Percentiles rank a stretch among this genome's conserved stretches.
Conservation (phyloP, 2,329 filamentous ascomycete species). For the Arthroderma sp. region DNA sequence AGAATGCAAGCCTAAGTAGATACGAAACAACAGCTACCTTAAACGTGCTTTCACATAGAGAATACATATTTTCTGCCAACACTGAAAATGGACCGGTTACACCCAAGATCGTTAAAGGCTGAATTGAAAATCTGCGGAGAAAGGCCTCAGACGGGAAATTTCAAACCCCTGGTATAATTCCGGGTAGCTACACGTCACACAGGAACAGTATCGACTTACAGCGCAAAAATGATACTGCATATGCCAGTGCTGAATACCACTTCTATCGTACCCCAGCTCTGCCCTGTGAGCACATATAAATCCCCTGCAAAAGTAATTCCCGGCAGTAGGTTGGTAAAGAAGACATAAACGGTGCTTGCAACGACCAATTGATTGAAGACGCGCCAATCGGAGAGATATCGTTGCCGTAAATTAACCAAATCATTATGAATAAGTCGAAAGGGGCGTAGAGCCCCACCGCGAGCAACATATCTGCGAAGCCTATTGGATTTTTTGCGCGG, state of each 20-base stretch:
- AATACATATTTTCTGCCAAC: conserved; percentile 38
- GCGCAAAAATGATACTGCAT: conserved; percentile 49
- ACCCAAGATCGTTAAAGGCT: conserved; percentile 52
- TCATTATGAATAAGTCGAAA: conserved; percentile 43
- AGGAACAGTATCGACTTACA: conserved; percentile 29
- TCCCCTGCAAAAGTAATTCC: conserved; percentile 57
- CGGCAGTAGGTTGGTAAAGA: conserved; percentile 54
- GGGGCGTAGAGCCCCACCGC: conserved; percentile 35
- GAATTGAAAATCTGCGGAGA: conserved; percentile 32
- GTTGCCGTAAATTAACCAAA: conserved; percentile 31
- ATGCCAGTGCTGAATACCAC: conserved; percentile 54
- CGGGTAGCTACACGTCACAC: not conserved
- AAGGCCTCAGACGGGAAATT: no score
- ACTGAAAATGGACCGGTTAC: conserved; percentile 57
- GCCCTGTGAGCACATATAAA: conserved; percentile 47
- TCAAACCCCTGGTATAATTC: not conserved
- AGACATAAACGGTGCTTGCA: conserved; percentile 52
- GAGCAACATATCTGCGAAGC: conserved; percentile 14
- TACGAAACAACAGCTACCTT: conserved; percentile 25
- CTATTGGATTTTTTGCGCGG: conserved; percentile 14
- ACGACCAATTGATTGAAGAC: conserved; percentile 52
- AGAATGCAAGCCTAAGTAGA: not conserved
- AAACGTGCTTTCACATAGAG: conserved; percentile 43
- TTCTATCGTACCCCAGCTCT: conserved; percentile 54
- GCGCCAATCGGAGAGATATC: conserved; percentile 43